Evolutionary conservation across 225 moss, liverwort and hornwort species (phyloP).

Genomic region (Polytrichum formosum): DNA sequence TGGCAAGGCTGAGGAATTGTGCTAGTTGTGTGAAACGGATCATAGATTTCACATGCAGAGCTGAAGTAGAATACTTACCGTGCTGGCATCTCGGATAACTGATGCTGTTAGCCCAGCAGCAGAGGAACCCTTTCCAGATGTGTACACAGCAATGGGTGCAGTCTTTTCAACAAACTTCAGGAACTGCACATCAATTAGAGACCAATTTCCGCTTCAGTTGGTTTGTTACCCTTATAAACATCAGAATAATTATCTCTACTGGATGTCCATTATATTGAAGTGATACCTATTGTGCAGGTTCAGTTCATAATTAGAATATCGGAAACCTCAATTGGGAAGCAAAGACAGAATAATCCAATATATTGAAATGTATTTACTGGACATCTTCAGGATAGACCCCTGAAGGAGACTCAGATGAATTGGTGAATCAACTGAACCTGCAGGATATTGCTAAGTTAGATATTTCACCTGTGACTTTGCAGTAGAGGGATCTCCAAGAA

Average conservation of each 20-base stretch:
- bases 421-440: neutral
- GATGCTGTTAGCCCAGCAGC: slow-evolving; percentile 97
- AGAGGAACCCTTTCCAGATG: slow-evolving; percentile 96
- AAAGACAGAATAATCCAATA: neutral
- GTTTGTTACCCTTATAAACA: neutral
- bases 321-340: too few species aligned
- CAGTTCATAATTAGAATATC: too few species aligned
- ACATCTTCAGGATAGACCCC: neutral
- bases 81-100: slow-evolving; percentile 87
- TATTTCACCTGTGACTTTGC: slow-evolving; percentile 82
- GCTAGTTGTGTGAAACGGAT: neutral
- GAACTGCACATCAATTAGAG: slow-evolving; percentile 49
- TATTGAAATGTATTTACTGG: neutral
- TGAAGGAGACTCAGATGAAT: neutral
- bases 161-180: slow-evolving; percentile 98
- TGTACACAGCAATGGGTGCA: slow-evolving; percentile 94
- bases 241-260: neutral
- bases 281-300: too few species aligned
- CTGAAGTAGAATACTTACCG: slow-evolving; percentile 32
- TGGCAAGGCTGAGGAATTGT: neutral
- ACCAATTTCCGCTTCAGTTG: neutral
- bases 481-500: slow-evolving; percentile 93
- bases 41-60: neutral
- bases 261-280: too few species aligned
- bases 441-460: neutral